phyloP scores from a whole-genome alignment of 164 flowering plant genomes.

The Vitis vinifera region ASM3070453v1 NC_081805.1:6119501-6120000 shows the following conservation, averaged over 20 bases:
- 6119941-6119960: not conserved
- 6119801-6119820: constrained; percentile 23
- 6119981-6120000: too few species aligned
- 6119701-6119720: constrained; percentile 5
- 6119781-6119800: constrained; percentile 22
- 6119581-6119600: constrained; percentile 8
- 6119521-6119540: constrained; percentile 10
- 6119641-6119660: constrained; percentile 30
- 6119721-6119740: constrained; percentile 18
- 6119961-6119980: too few species aligned
- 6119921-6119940: not conserved
- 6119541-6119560: constrained; percentile 7
- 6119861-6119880: constrained; percentile 10
- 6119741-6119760: constrained; percentile 4
- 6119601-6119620: constrained; percentile 25
- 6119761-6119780: constrained; percentile 14
- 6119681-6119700: constrained; percentile 20
- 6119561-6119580: constrained; percentile 2
- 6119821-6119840: constrained; percentile 17
- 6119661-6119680: constrained; percentile 36
- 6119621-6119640: constrained; percentile 5
- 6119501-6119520: constrained; percentile 24
- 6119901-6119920: not conserved
- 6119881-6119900: constrained; percentile 1
- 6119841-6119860: constrained; percentile 12